Conservation (phyloP, 1,284 basidiomycete species). For the Psilocybe mexicana region DNA sequence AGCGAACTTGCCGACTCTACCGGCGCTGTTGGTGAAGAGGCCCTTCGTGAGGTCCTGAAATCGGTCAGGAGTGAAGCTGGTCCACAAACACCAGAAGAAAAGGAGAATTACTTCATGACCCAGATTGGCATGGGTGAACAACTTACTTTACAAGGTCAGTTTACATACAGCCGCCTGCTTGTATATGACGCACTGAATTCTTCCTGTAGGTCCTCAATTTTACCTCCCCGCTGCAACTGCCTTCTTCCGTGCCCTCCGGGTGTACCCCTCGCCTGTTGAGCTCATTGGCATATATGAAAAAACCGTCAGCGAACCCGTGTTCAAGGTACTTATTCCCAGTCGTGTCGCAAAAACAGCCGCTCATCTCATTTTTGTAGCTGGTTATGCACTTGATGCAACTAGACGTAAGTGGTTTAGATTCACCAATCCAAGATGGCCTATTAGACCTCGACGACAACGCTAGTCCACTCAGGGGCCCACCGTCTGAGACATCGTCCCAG, state of each 20-base stretch:
- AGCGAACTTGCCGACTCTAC: slow-evolving; percentile 34
- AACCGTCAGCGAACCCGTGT: slow-evolving; percentile 85
- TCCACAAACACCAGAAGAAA: slow-evolving; percentile 71
- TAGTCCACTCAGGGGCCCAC: slow-evolving; percentile 65
- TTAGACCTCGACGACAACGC: slow-evolving; percentile 51
- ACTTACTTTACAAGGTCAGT: slow-evolving; percentile 72
- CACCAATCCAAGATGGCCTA: slow-evolving; percentile 27
- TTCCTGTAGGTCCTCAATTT: slow-evolving; percentile 65
- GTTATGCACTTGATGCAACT: slow-evolving; percentile 87
- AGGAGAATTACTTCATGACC: slow-evolving; percentile 89
- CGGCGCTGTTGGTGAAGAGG: slow-evolving; percentile 43
- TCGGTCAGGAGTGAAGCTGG: slow-evolving; percentile 63
- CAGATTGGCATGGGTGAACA: slow-evolving; percentile 89
- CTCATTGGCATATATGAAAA: slow-evolving; percentile 93
- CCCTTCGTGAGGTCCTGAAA: slow-evolving; percentile 62
- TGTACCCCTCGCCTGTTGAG: slow-evolving; percentile 93
- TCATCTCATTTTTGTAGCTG: slow-evolving; percentile 45
- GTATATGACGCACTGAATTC: neutral
- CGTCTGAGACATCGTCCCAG: slow-evolving; percentile 80
- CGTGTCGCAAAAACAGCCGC: neutral
- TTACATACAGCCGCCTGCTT: neutral
- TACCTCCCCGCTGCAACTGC: slow-evolving; percentile 82
- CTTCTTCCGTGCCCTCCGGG: slow-evolving; percentile 92
- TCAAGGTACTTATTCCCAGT: slow-evolving; percentile 56
- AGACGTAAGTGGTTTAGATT: slow-evolving; percentile 77